phyloP scores from a whole-genome alignment of 2,329 filamentous ascomycete genomes.

The Fusarium hostae region DNA sequence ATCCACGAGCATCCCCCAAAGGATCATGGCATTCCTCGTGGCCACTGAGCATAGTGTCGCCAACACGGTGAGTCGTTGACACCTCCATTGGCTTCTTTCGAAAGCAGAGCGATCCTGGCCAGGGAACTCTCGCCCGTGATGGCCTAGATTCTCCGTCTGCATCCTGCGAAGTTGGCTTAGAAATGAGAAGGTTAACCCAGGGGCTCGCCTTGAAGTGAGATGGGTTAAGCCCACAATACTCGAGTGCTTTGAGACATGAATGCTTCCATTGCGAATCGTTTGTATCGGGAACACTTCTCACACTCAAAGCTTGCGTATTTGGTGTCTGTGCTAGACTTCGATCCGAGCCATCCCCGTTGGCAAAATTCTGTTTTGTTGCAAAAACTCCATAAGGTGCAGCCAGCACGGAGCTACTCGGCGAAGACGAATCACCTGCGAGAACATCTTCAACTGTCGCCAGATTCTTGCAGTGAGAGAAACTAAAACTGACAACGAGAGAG shows the following conservation, averaged over 20 bases:
- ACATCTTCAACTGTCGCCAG: conserved; percentile 60
- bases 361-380: conserved; percentile 43
- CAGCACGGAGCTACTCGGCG: conserved; percentile 59
- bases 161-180: conserved; percentile 57
- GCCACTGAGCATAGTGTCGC: conserved; percentile 52
- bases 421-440: conserved; percentile 52
- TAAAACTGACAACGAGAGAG: conserved; percentile 61
- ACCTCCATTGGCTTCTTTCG: conserved; percentile 59
- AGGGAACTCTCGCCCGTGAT: conserved; percentile 59
- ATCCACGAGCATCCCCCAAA: conserved; percentile 59
- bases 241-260: conserved; percentile 62
- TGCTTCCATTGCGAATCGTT: conserved; percentile 60
- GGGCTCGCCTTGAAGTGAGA: conserved; percentile 56
- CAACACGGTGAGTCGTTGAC: conserved; percentile 52
- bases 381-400: conserved; percentile 65
- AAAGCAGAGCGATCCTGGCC: conserved; percentile 66
- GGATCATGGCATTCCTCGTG: conserved; percentile 60
- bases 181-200: conserved; percentile 64
- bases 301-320: conserved; percentile 61
- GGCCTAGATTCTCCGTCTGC: conserved; percentile 55
- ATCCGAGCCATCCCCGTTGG: conserved; percentile 46
- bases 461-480: conserved; percentile 59
- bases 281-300: conserved; percentile 54
- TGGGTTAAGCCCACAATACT: conserved; percentile 60
- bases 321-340: conserved; percentile 59